Evolutionary conservation across 805 yeast species (phyloP), one percentile per base, ranked within the genome.

Genomic region (Middelhovenomyces tepae): DNA sequence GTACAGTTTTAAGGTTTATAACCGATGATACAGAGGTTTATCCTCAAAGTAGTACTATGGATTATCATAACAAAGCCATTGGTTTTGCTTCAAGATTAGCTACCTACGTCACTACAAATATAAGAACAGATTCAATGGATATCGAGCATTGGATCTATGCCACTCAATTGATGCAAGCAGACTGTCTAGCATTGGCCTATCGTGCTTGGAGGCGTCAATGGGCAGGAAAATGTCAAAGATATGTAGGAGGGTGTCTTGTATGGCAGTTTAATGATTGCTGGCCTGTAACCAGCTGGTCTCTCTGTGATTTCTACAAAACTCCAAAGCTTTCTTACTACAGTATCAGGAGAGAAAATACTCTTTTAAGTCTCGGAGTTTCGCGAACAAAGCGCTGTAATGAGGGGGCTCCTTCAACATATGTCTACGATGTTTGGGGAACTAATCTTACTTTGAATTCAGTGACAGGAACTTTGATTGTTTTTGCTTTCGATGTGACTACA

Each of bases 231-330:
- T 56, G 57, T 2, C 43, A 52, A 22, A 54, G 66, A 26, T 52
- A 56, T 24, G 46, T 48, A 24, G 66, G 69, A 10, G 75, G 75
- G 3, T 62, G 68, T 3, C 47, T 70, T 23, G 72, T 70, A 6
- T 70, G 75, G 75, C 75, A 70, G 48, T 46, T 66, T 16, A 67
- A 70, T 39, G 75, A 70, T 45, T 67, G 71, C 37, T 68, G 72
- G 69, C 75, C 75, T 1, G 67, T 59, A 2, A 59, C 72, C 2
- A 56, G 65, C n/a, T 70, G 75, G 75, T 51, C 73, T 1, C 48
- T 69, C 18, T 54, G 62, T 13, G 75, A 70, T 41, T 61, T 45
- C 36, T 62, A 51, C 34, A 47, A 46, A 24, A 46, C 63, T 17
- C 71, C 71, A 5, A 70, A 70, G 44, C 43, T 70, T 35, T 67